Conservation (phyloP, 306 rosid species). For the Coriaria nepalensis region DNA sequence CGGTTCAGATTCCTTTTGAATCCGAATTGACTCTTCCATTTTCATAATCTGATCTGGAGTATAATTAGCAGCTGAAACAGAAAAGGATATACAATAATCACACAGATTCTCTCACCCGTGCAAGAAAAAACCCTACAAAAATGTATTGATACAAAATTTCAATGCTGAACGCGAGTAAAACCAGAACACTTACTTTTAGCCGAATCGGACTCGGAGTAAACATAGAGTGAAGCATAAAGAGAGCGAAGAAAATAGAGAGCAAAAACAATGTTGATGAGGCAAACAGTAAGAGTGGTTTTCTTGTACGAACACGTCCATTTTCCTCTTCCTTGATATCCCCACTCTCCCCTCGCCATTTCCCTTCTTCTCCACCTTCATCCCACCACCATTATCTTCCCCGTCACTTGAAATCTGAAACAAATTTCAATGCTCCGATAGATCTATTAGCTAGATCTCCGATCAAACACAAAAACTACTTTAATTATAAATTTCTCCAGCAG, state of each 20-base stretch:
- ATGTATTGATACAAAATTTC: no score
- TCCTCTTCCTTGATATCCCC: slow-evolving; percentile 50
- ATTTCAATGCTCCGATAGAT: slow-evolving; percentile 15
- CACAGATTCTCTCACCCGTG: slow-evolving; percentile 3
- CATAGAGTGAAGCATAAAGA: slow-evolving; percentile 74
- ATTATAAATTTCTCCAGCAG: no score
- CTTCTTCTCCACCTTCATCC: slow-evolving; percentile 56
- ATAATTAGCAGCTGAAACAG: slow-evolving; percentile 47
- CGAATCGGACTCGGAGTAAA: slow-evolving; percentile 62
- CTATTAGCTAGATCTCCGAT: background rate
- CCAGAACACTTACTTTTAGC: slow-evolving; percentile 32
- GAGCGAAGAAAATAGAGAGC: slow-evolving; percentile 81
- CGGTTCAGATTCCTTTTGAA: slow-evolving; percentile 59
- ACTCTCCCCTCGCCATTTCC: slow-evolving; percentile 76
- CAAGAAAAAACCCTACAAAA: slow-evolving; percentile 1
- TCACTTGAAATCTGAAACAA: slow-evolving; percentile 5
- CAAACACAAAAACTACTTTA: no score
- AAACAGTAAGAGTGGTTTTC: slow-evolving; percentile 60
- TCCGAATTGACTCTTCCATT: slow-evolving; percentile 72
- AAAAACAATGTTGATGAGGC: slow-evolving; percentile 75
- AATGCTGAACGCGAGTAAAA: background rate
- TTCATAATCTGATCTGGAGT: slow-evolving; percentile 77
- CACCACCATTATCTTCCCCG: slow-evolving; percentile 46
- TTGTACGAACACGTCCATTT: slow-evolving; percentile 69
- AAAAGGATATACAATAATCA: slow-evolving; percentile 6